Evolutionary conservation across 2,329 filamentous ascomycete species (phyloP).

Genomic region (Aspergillus luchuensis): DNA sequence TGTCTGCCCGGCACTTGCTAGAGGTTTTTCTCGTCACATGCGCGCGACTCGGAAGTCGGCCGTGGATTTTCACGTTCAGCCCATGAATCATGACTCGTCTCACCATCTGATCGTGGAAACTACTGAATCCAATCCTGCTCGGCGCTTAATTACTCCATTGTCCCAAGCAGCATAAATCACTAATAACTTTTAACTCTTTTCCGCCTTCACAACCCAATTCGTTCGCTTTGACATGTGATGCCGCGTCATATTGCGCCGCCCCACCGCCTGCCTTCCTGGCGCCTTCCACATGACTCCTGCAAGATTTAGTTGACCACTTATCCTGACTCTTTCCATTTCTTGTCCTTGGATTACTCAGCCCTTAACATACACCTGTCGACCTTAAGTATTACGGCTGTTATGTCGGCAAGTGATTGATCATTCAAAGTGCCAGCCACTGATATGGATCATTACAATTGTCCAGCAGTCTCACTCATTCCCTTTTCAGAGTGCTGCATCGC

Average conservation of each 20-base stretch:
- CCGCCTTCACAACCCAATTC: background rate
- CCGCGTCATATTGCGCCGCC: conserved; percentile 3
- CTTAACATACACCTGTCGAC: too few relatives aligned
- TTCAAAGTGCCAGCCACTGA: too few relatives aligned
- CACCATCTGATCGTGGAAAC: conserved; percentile 1
- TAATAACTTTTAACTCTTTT: background rate
- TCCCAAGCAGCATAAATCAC: background rate
- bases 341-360: too few relatives aligned
- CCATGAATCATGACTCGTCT: background rate
- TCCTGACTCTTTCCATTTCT: too few relatives aligned
- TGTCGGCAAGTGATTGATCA: too few relatives aligned
- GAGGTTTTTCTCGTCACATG: background rate
- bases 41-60: background rate
- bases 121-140: background rate
- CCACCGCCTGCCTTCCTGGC: conserved; percentile 2
- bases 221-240: conserved; percentile 3
- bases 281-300: background rate
- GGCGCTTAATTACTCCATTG: background rate
- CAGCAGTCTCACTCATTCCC: too few relatives aligned
- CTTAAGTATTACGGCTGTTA: too few relatives aligned
- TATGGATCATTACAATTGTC: too few relatives aligned
- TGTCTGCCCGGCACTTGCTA: background rate
- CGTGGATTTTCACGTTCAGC: background rate
- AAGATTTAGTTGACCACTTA: too few relatives aligned
- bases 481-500: too few relatives aligned